phyloP scores from a whole-genome alignment of 352 stramenopile species.

The Phytophthora aleatoria region DNA sequence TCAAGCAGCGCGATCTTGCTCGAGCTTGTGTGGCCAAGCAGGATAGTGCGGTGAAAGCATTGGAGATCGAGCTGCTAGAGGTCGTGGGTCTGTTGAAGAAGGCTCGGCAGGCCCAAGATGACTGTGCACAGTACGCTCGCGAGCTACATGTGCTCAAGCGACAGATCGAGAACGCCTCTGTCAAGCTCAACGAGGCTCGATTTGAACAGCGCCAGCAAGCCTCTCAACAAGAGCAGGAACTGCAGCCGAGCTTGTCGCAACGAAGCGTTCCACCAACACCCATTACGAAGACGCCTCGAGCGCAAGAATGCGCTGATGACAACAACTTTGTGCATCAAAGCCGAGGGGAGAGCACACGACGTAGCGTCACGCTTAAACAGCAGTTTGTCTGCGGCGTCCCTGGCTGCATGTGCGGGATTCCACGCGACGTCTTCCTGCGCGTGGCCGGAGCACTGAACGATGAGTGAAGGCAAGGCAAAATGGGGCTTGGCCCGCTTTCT shows the following conservation, averaged over 20 bases:
- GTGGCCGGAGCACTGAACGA: slow-evolving; percentile 55
- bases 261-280: slow-evolving; percentile 12
- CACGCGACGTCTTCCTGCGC: slow-evolving; percentile 62
- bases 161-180: slow-evolving; percentile 55
- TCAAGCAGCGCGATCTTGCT: slow-evolving; percentile 40
- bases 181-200: slow-evolving; percentile 51
- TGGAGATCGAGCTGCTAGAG: slow-evolving; percentile 48
- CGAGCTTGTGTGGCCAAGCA: slow-evolving; percentile 45
- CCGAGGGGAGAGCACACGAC: slow-evolving; percentile 3
- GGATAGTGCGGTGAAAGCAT: slow-evolving; percentile 36
- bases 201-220: slow-evolving; percentile 11
- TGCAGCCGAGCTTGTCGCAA: slow-evolving; percentile 6
- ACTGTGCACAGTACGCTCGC: slow-evolving; percentile 34
- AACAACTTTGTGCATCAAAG: slow-evolving; percentile 7
- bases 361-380: slow-evolving; percentile 5
- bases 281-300: slow-evolving; percentile 16
- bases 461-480: slow-evolving; percentile 27
- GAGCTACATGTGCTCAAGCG: slow-evolving; percentile 51
- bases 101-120: slow-evolving; percentile 41
- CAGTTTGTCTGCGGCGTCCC: slow-evolving; percentile 57
- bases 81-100: slow-evolving; percentile 36
- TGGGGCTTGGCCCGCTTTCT: not conserved
- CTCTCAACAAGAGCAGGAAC: slow-evolving; percentile 1
- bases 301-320: slow-evolving; percentile 1
- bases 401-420: slow-evolving; percentile 59